Base-by-base conservation (phyloP, 148 eudicot genomes). In the Chenopodium quinoa region DNA sequence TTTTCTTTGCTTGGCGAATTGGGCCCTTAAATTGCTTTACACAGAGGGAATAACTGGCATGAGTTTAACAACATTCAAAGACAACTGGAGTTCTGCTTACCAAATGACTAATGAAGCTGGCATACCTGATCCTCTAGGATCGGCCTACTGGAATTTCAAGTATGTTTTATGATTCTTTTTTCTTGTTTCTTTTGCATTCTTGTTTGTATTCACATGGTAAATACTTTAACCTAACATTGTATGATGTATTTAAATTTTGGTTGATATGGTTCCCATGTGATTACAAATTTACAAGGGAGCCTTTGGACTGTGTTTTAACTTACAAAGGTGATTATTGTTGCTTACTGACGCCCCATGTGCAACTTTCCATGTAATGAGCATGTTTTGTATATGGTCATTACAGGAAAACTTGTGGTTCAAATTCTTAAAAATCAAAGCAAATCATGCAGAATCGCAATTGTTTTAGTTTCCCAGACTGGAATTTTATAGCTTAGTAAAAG, bases 31-130 rank as follows among this genome's bases (percentile, higher is more conserved):
- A 70, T 76, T 85, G 81, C 20, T 86, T 82, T 77, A 65, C 79
- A 77, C 89, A 96, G 99, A 78, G 73, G 99, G 98, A 87, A 85
- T 96, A 81, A 96, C 99, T 69, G 99, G 99, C 76, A 77, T 94
- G 90, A 96, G 97, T 85, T 89, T 90, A 86, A 72, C 83, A 48
- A 89, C 98, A 67, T 92, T 96, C 75, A 84, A 77, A 83, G 94
- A 96, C 3, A 96, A 96, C 84, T 96, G 99, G 99, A 82, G 93
- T 77, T 79, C 98, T 25, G 90, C 84, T 32, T 96, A 96, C 80
- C 98, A 94, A 82, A 88, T 67, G 62, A 96, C 99, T 23, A 91
- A 90, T 79, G 87, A 88, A 85, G 98, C 95, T 54, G 99, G 99
- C 82, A 90, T 91, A 77, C 99, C 99, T 46, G 93, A 96, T 85